Conservation (phyloP, 2,329 filamentous ascomycete genomes). For the Ramularia collo-cygni region DNA sequence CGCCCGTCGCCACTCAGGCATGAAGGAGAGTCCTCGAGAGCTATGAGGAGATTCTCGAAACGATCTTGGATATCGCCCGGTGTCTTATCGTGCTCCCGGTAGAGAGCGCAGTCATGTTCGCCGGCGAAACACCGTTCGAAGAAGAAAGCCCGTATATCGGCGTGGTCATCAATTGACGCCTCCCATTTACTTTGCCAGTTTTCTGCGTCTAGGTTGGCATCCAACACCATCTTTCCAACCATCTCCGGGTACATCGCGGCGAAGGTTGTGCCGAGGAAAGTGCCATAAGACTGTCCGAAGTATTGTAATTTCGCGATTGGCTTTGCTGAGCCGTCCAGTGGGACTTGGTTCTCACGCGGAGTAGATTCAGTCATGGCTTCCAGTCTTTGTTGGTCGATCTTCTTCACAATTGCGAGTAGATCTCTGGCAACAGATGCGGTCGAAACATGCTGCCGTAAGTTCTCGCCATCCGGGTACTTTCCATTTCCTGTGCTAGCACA, state of each 20-base stretch:
- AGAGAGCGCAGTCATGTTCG: conserved; percentile 11
- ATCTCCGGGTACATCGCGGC: conserved; percentile 36
- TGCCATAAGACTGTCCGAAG: conserved; percentile 42
- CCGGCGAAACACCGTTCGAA: conserved; percentile 1
- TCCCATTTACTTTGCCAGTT: conserved; percentile 17
- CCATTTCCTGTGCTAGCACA: conserved; percentile 26
- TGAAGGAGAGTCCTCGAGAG: conserved; percentile 10
- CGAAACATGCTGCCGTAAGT: conserved; percentile 28
- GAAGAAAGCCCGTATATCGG: conserved; percentile 5
- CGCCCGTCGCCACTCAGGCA: conserved; percentile 14
- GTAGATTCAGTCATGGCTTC: too few relatives aligned
- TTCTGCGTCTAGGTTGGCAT: conserved; percentile 36
- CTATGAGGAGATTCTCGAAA: conserved; percentile 11
- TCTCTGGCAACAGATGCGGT: conserved; percentile 44
- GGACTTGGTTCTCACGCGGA: too few relatives aligned
- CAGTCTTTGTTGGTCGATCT: not conserved
- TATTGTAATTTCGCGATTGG: conserved; percentile 25
- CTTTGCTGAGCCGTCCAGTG: too few relatives aligned
- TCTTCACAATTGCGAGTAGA: conserved; percentile 40
- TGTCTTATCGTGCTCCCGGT: conserved; percentile 10
- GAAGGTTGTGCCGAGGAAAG: conserved; percentile 37
- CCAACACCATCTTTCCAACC: conserved; percentile 35
- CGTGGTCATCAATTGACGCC: conserved; percentile 15
- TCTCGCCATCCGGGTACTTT: conserved; percentile 23
- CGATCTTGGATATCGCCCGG: conserved; percentile 12